Evolutionary conservation across 2,329 filamentous ascomycete species (phyloP).

Genomic region (Cercospora janseana): DNA sequence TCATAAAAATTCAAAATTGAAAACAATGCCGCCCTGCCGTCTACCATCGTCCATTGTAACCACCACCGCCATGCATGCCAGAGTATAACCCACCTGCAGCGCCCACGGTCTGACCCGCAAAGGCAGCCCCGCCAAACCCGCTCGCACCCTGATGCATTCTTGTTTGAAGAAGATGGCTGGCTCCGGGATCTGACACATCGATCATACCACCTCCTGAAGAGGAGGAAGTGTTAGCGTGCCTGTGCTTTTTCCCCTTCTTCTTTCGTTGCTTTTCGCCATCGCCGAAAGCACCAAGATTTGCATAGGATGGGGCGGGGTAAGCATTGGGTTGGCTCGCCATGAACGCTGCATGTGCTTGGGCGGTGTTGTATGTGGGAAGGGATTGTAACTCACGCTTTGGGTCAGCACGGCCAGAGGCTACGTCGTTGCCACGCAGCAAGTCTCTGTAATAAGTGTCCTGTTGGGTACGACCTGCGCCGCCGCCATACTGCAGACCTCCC

Average conservation of each 20-base stretch:
- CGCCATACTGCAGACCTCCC: slow-evolving; percentile 61
- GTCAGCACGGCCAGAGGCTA: slow-evolving; percentile 21
- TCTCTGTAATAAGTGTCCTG: slow-evolving; percentile 29
- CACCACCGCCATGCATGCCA: slow-evolving; percentile 36
- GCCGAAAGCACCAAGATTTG: slow-evolving; percentile 30
- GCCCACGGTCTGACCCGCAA: slow-evolving; percentile 27
- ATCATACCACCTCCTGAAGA: slow-evolving; percentile 92
- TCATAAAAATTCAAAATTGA: slow-evolving; percentile 6
- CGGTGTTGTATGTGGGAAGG: slow-evolving; percentile 29
- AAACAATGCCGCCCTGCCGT: slow-evolving; percentile 19
- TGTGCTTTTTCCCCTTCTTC: slow-evolving; percentile 99
- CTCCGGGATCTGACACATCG: slow-evolving; percentile 84
- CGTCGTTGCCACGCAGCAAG: slow-evolving; percentile 26
- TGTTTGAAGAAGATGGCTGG: slow-evolving; percentile 86
- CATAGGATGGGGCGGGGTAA: slow-evolving; percentile 28
- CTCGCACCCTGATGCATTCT: slow-evolving; percentile 88
- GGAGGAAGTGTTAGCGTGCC: slow-evolving; percentile 99
- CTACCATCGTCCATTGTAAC: slow-evolving; percentile 35
- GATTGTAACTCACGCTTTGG: slow-evolving; percentile 38
- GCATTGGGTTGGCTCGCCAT: slow-evolving; percentile 28
- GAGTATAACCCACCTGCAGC: slow-evolving; percentile 32
- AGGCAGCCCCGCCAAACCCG: slow-evolving; percentile 44
- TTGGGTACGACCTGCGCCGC: slow-evolving; percentile 46
- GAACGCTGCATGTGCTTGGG: slow-evolving; percentile 28
- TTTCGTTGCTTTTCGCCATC: slow-evolving; percentile 61